phyloP scores from a whole-genome alignment of 2,329 filamentous ascomycete genomes.

The Penicillium sp. region DNA sequence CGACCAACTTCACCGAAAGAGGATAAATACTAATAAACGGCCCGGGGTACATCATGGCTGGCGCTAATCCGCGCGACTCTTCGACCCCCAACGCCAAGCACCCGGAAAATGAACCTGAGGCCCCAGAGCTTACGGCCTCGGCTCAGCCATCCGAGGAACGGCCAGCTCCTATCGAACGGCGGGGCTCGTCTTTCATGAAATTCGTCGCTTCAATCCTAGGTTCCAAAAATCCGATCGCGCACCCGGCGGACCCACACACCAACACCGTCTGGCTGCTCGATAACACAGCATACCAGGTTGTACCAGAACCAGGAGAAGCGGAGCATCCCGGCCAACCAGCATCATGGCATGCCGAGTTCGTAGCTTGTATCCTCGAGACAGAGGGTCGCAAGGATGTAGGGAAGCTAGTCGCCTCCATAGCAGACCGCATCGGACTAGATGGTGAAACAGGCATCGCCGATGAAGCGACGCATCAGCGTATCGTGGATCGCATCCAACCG shows the following conservation, averaged over 20 bases:
- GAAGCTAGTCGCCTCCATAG: slow-evolving; percentile 68
- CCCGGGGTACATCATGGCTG: slow-evolving; percentile 14
- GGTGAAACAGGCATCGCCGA: slow-evolving; percentile 48
- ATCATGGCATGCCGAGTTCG: slow-evolving; percentile 77
- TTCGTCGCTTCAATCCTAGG: slow-evolving; percentile 37
- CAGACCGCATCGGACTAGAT: slow-evolving; percentile 67
- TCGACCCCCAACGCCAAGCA: slow-evolving; percentile 9
- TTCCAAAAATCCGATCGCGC: slow-evolving; percentile 57
- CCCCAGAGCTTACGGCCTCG: not conserved
- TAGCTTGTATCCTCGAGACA: slow-evolving; percentile 77
- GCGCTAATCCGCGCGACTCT: slow-evolving; percentile 5
- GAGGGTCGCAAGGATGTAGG: slow-evolving; percentile 67
- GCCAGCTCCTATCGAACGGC: slow-evolving; percentile 7
- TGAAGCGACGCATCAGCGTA: slow-evolving; percentile 60
- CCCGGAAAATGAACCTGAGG: not conserved
- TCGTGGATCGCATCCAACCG: slow-evolving; percentile 59
- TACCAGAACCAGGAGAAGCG: slow-evolving; percentile 18
- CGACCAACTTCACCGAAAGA: not conserved
- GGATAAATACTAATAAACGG: not conserved
- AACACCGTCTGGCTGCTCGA: slow-evolving; percentile 88
- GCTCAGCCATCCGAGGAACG: not conserved
- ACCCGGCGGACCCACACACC: slow-evolving; percentile 58
- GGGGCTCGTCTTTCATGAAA: slow-evolving; percentile 16
- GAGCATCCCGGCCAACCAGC: slow-evolving; percentile 17
- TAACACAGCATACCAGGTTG: slow-evolving; percentile 73